These are phyloP conservation scores for Hemisphaericaspora lyxosophila DNA, from an alignment of 1,139 yeast species.

Conservation along the genomic window DNA sequence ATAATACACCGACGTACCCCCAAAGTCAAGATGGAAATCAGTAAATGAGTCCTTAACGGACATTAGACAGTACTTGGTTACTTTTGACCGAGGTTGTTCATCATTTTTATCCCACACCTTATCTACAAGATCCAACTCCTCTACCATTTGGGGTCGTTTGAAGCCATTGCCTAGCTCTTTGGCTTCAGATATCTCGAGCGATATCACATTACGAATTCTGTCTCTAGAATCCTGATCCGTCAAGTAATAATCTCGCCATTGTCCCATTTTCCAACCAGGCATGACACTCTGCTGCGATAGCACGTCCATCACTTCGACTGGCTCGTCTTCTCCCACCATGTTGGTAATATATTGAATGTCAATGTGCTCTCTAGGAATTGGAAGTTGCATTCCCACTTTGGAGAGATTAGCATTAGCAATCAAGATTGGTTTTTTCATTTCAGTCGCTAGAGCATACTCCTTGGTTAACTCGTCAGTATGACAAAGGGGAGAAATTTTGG, in stretches of 20 bases:
- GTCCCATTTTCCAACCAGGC: slow-evolving; percentile 67
- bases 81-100: slow-evolving; percentile 55
- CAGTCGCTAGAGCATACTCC: slow-evolving; percentile 31
- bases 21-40: slow-evolving; percentile 89
- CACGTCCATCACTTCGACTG: slow-evolving; percentile 88
- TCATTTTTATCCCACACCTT: slow-evolving; percentile 53
- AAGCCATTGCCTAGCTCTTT: slow-evolving; percentile 53
- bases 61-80: slow-evolving; percentile 84
- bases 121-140: slow-evolving; percentile 68
- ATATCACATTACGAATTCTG: slow-evolving; percentile 74
- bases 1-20: slow-evolving; percentile 90
- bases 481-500: slow-evolving; percentile 15
- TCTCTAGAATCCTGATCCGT: slow-evolving; percentile 49
- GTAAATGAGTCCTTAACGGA: slow-evolving; percentile 80
- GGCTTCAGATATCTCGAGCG: slow-evolving; percentile 68
- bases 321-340: slow-evolving; percentile 60
- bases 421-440: slow-evolving; percentile 30
- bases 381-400: slow-evolving; percentile 39
- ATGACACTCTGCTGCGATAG: slow-evolving; percentile 67
- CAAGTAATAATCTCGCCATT: slow-evolving; percentile 75
- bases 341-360: slow-evolving; percentile 60
- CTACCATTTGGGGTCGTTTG: slow-evolving; percentile 64
- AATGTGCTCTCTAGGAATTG: slow-evolving; percentile 34
- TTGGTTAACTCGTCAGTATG: slow-evolving; percentile 30
- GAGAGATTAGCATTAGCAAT: slow-evolving; percentile 31